Evolutionary conservation across 768 basidiomycete species (phyloP), one percentile per base, ranked within the genome.

Genomic region (Coprinopsis strossmayeri): DNA sequence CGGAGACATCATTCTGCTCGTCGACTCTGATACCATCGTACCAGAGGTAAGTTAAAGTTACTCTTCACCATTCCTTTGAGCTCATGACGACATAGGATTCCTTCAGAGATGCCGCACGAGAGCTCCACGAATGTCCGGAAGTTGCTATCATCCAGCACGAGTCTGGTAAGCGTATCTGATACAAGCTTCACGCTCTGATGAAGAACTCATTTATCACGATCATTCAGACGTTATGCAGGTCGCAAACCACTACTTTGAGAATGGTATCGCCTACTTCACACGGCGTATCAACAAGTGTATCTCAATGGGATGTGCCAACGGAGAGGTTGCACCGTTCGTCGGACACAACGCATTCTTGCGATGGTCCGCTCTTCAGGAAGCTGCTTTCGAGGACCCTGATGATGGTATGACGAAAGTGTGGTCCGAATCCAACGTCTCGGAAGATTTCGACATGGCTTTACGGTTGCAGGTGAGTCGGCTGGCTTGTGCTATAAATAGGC

Each of bases 81-180:
- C n/a, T n/a, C n/a, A n/a, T n/a, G n/a, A 24, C 5, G 45, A n/a
- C 34, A 20, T 50, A 84, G 72, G 92, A 94, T 61, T 94, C 90
- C 61, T 82, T 95, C 63, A 77, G 89, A 48, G 91, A 93, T 67
- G 91, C 91, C 0, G 91, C 89, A 3, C 79, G 87, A 32, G 91
- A 95, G 61, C 74, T 95, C 51, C 69, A 79, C 15, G 84, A 86
- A 64, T 84, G 84, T 54, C 89, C 87, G 0, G 84, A 91, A 37
- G 80, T 92, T 26, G 89, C 81, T 1, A 91, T 95, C 67, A 85
- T 95, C 46, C 91, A 94, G 60, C 91, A 95, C 61, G 87, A 87
- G 58, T 90, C 87, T 3, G 87, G 83, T 81, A 54, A 45, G n/a
- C n/a, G 70, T 61, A n/a, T 30, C 28, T 15, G 26, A 28, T 32